phyloP scores from a whole-genome alignment of 352 stramenopile species.

The Elongisporangium undulatum region DNA sequence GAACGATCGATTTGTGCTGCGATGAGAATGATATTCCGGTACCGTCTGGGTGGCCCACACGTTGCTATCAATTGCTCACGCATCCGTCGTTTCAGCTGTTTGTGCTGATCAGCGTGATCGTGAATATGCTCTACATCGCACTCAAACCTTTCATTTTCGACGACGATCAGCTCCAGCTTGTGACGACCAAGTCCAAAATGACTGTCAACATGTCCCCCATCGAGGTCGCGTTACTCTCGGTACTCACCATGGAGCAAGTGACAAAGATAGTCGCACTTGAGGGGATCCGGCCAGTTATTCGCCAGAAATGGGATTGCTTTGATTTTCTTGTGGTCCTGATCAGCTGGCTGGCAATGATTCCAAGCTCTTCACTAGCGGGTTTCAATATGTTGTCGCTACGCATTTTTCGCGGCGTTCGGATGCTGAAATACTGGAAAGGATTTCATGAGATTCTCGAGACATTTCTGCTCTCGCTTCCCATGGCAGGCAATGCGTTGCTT shows the following conservation, averaged over 20 bases:
- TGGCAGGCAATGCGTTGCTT: constrained; percentile 65
- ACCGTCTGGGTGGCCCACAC: constrained; percentile 35
- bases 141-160: constrained; percentile 54
- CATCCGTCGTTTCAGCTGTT: constrained; percentile 75
- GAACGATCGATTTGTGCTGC: constrained; percentile 38
- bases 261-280: constrained; percentile 64
- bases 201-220: constrained; percentile 50
- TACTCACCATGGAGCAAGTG: constrained; percentile 67
- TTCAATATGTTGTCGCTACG: constrained; percentile 74
- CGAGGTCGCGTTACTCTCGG: constrained; percentile 52
- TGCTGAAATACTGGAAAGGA: constrained; percentile 71
- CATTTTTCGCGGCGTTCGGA: constrained; percentile 61
- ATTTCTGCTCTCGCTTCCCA: constrained; percentile 62
- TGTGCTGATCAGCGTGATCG: constrained; percentile 53
- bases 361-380: constrained; percentile 33
- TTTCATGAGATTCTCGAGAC: constrained; percentile 81
- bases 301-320: constrained; percentile 67
- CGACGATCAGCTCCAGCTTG: constrained; percentile 13
- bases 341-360: constrained; percentile 57
- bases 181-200: background rate
- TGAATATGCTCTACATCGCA: constrained; percentile 70
- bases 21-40: constrained; percentile 45
- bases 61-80: constrained; percentile 60
- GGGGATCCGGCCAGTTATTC: constrained; percentile 47
- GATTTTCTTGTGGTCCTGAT: constrained; percentile 56